Percentiles rank a stretch among this genome's conserved stretches.
Conservation (phyloP, 1,284 basidiomycete species). For the Puccinia coronata region DNA sequence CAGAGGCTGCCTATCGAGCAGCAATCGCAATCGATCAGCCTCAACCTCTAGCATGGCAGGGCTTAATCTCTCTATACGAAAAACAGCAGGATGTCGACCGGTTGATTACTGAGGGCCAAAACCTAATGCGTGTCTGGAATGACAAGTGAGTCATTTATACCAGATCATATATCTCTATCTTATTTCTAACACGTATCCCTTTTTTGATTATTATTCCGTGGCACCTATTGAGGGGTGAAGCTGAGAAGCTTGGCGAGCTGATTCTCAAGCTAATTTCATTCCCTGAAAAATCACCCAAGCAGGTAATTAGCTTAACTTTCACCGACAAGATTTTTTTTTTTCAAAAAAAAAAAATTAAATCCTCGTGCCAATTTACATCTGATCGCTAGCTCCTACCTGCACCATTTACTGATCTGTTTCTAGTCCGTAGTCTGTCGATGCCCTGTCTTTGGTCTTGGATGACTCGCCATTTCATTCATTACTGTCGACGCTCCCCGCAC, state of each 20-base stretch:
- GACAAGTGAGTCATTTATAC: slow-evolving; percentile 16
- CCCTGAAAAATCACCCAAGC: slow-evolving; percentile 32
- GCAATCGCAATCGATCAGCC: slow-evolving; percentile 34
- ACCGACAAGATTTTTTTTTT: background rate
- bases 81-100: slow-evolving; percentile 14
- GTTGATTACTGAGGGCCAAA: slow-evolving; percentile 9
- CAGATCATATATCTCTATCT: background rate
- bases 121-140: slow-evolving; percentile 39
- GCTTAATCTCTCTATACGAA: slow-evolving; percentile 31
- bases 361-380: background rate
- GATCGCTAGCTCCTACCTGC: background rate
- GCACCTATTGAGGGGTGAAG: slow-evolving; percentile 19
- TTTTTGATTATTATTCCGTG: background rate
- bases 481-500: slow-evolving; percentile 70
- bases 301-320: slow-evolving; percentile 40
- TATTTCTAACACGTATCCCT: background rate
- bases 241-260: slow-evolving; percentile 42
- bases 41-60: slow-evolving; percentile 48
- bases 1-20: slow-evolving; percentile 33
- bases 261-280: slow-evolving; percentile 38
- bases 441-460: slow-evolving; percentile 73
- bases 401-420: slow-evolving; percentile 9
- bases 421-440: slow-evolving; percentile 66
- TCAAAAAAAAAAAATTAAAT: too few species aligned
- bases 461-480: slow-evolving; percentile 70